Conservation (phyloP, 2,329 filamentous ascomycete genomes). For the Botrytis byssoidea region DNA sequence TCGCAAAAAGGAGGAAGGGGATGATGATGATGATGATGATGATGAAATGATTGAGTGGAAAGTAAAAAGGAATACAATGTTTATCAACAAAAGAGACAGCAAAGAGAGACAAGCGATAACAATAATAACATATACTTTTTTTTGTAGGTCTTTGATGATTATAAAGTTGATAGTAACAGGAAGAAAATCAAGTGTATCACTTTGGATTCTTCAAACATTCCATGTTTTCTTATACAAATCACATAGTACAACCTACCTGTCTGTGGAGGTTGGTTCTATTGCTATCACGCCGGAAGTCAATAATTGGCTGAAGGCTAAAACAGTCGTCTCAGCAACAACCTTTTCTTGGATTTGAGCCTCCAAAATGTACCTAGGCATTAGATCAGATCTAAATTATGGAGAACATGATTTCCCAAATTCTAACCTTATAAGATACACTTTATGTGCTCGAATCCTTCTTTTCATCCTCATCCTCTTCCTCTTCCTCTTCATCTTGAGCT, state of each 20-base stretch:
- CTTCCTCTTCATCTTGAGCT: not conserved
- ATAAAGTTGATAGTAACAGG: not conserved
- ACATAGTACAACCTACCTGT: not conserved
- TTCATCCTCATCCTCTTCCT: not conserved
- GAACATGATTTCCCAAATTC: not conserved
- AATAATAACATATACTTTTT: conserved; percentile 8
- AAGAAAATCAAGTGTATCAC: conserved; percentile 3
- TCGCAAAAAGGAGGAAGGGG: not conserved
- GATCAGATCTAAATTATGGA: not conserved
- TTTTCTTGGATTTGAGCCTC: not conserved
- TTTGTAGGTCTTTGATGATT: conserved; percentile 6
- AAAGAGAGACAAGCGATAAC: not conserved
- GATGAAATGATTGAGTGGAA: not conserved
- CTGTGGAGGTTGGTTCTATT: not conserved
- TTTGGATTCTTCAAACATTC: not conserved
- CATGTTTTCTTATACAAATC: not conserved
- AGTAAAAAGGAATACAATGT: not conserved
- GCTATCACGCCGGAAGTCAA: conserved; percentile 14
- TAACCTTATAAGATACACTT: not conserved
- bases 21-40: not conserved
- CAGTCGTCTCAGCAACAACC: conserved; percentile 18
- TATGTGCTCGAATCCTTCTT: not conserved
- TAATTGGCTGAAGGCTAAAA: conserved; percentile 7
- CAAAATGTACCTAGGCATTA: not conserved
- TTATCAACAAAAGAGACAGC: conserved; percentile 11